phyloP scores from a whole-genome alignment of 306 rosid genomes.

The Dryas drummondii region DNA sequence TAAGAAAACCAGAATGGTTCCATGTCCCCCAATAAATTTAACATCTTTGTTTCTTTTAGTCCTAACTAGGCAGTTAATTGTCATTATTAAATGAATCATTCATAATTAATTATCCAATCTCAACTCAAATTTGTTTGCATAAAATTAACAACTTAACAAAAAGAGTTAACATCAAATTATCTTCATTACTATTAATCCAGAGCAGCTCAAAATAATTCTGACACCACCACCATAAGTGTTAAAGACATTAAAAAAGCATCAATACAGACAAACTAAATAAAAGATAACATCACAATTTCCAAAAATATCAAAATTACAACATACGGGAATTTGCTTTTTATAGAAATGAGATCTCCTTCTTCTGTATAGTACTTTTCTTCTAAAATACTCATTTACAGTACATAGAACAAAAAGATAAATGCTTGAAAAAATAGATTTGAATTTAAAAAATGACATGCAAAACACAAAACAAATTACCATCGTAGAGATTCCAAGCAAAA shows the following conservation, averaged over 20 bases:
- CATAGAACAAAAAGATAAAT: neutral
- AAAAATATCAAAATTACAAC: neutral
- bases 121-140: neutral
- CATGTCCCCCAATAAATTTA: neutral
- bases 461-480: neutral
- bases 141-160: neutral
- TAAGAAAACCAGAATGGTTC: neutral
- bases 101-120: neutral
- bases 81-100: neutral
- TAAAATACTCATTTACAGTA: neutral
- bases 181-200: neutral
- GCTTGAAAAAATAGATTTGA: neutral
- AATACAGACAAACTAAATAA: neutral
- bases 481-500: too few species aligned
- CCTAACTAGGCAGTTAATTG: neutral
- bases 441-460: constrained; percentile 18
- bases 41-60: neutral
- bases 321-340: too few species aligned
- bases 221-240: neutral
- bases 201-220: neutral
- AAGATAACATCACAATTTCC: neutral
- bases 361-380: neutral
- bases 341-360: neutral
- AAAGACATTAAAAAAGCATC: neutral
- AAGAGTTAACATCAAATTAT: neutral